Evolutionary conservation across 2,329 filamentous ascomycete genomes (phyloP), one percentile per base, ranked within the genome.

Genomic region (Trichoderma sp.): DNA sequence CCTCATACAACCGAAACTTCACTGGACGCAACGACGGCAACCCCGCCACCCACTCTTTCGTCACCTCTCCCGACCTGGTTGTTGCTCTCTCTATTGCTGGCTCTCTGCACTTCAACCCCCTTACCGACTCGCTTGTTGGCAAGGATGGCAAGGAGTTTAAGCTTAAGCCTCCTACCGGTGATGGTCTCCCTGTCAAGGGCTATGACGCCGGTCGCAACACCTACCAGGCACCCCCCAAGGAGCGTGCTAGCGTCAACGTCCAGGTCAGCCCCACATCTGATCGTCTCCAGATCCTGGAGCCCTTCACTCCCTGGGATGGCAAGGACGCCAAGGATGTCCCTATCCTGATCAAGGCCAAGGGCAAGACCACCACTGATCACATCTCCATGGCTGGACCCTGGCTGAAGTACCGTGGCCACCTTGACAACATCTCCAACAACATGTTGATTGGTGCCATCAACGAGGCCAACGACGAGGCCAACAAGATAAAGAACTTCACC

Each of bases 351-450:
- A 99, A 99, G 91, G 89, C 92, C 75, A 84, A 96, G 84, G 95
- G 95, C 84, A 98, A 98, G 91, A 97, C 94, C 76, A 98, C 95
- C 75, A 97, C 95, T 75, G 95, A 97, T 81, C 94, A 97, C 86
- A 97, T 97, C 85, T 97, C 94, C 74, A 97, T 97, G 93, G 95
- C 94, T 76, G 94, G 95, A 76, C 94, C 95, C 74, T 97, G 95
- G 95, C 88, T 98, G 83, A 98, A 98, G 89, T 98, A 98, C 90
- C 94, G 95, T 89, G 95, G 95, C 74, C 95, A 98, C 82, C 88
- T 98, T 79, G 95, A 98, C 90, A 98, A 98, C 90, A 98, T 98
- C 86, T 98, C 95, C 81, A 98, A 98, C 91, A 98, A 98, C 90
- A 97, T 98, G 94, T 85, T 98, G 83, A 98, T 98, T 78, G 95